phyloP scores from a whole-genome alignment of 495 filamentous ascomycete genomes.

The Ramalina peruviana region DNA sequence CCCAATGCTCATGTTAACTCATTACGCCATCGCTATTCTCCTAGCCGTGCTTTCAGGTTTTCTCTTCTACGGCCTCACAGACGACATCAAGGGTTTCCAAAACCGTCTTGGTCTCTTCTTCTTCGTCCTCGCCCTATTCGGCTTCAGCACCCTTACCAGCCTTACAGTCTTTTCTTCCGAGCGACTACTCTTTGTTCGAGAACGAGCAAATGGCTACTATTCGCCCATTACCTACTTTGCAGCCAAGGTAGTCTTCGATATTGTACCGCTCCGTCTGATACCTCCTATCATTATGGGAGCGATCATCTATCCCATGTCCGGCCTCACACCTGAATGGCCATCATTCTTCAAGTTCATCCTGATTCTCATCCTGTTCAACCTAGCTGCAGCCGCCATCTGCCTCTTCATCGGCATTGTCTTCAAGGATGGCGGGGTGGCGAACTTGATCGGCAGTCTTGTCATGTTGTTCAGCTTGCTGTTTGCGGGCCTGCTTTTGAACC shows the following conservation, averaged over 20 bases:
- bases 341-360: conserved; percentile 88
- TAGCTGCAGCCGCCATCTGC: conserved; percentile 84
- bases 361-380: conserved; percentile 86
- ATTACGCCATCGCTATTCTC: conserved; percentile 96
- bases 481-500: conserved; percentile 84
- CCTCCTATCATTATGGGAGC: conserved; percentile 94
- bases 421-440: conserved; percentile 83
- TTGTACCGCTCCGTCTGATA: conserved; percentile 83
- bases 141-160: conserved; percentile 88
- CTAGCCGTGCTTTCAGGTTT: conserved; percentile 88
- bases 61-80: conserved; percentile 90
- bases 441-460: conserved; percentile 84
- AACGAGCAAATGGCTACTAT: conserved; percentile 96
- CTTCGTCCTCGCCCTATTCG: conserved; percentile 90
- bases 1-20: conserved; percentile 95
- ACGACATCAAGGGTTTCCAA: conserved; percentile 95
- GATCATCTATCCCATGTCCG: conserved; percentile 97
- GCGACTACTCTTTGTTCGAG: conserved; percentile 80
- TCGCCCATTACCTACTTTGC: conserved; percentile 93
- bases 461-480: conserved; percentile 98
- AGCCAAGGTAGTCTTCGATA: conserved; percentile 89
- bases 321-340: conserved; percentile 67
- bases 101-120: conserved; percentile 98
- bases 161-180: conserved; percentile 90
- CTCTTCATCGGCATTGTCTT: conserved; percentile 94